Evolutionary conservation across 2,329 filamentous ascomycete genomes (phyloP).

Genomic region (Trematosphaeria pertusa): DNA sequence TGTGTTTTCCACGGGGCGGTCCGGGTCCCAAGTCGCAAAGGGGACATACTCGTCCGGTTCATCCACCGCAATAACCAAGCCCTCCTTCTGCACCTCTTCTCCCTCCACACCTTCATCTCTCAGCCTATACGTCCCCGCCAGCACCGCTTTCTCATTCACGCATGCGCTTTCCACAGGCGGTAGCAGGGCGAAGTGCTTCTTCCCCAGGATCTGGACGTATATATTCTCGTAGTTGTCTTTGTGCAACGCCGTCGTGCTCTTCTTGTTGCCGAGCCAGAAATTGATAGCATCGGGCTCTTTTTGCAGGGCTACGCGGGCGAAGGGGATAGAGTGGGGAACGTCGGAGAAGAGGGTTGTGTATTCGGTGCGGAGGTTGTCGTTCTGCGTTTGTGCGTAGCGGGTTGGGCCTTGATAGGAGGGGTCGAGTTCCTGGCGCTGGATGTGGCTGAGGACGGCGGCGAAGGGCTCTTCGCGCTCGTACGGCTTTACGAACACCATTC

Average conservation of each 20-base stretch:
- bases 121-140: conserved; percentile 64
- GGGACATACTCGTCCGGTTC: conserved; percentile 60
- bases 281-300: conserved; percentile 77
- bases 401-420: conserved; percentile 14
- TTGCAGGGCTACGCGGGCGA: conserved; percentile 74
- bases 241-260: conserved; percentile 74
- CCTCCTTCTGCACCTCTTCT: conserved; percentile 3
- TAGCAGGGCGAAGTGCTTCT: conserved; percentile 77
- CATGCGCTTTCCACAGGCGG: conserved; percentile 74
- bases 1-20: conserved; percentile 53
- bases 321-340: conserved; percentile 70
- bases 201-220: conserved; percentile 76
- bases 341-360: conserved; percentile 69
- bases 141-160: conserved; percentile 68
- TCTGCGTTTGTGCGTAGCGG: conserved; percentile 79
- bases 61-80: conserved; percentile 43
- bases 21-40: conserved; percentile 78
- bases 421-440: conserved; percentile 62
- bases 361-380: conserved; percentile 80
- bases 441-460: conserved; percentile 65
- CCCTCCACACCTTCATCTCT: neutral
- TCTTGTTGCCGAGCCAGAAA: conserved; percentile 78
- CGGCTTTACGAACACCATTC: conserved; percentile 70
- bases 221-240: conserved; percentile 88
- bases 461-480: conserved; percentile 72